Evolutionary conservation across 2,329 filamentous ascomycete species (phyloP).

Genomic region (Didymella sp.): DNA sequence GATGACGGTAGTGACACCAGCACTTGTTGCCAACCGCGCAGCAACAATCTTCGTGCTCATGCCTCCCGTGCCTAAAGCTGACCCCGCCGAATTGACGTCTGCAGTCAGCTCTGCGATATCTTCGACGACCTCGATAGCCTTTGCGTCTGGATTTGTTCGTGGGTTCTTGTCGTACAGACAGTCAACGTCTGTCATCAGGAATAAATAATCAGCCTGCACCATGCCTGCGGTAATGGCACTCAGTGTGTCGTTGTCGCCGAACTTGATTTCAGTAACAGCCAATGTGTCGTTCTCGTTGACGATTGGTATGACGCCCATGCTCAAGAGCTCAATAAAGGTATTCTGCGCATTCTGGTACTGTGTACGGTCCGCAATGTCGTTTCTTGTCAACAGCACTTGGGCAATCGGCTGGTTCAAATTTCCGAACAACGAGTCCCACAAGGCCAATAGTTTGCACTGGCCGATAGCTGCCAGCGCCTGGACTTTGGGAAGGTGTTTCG

Average conservation of each 20-base stretch:
- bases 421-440: conserved; percentile 92
- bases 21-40: conserved; percentile 88
- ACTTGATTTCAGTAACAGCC: conserved; percentile 98
- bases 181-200: conserved; percentile 98
- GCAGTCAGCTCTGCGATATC: conserved; percentile 84
- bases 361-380: conserved; percentile 94
- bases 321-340: conserved; percentile 85
- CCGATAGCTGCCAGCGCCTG: conserved; percentile 96
- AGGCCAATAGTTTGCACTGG: conserved; percentile 90
- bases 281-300: conserved; percentile 99
- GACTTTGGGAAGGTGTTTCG: conserved; percentile 87
- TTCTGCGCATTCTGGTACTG: conserved; percentile 98
- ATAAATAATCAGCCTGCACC: conserved; percentile 95
- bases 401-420: conserved; percentile 90
- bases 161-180: conserved; percentile 98
- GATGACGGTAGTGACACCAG: conserved; percentile 94
- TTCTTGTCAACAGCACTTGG: conserved; percentile 91
- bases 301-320: conserved; percentile 96
- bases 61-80: conserved; percentile 87
- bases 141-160: conserved; percentile 80
- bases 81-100: conserved; percentile 90
- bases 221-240: conserved; percentile 96
- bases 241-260: conserved; percentile 97
- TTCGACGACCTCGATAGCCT: conserved; percentile 89
- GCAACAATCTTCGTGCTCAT: conserved; percentile 99